These are phyloP conservation scores for Diaporthe sp. DNA, from an alignment of 2,329 filamentous ascomycete species.

Conservation along the genomic window DNA sequence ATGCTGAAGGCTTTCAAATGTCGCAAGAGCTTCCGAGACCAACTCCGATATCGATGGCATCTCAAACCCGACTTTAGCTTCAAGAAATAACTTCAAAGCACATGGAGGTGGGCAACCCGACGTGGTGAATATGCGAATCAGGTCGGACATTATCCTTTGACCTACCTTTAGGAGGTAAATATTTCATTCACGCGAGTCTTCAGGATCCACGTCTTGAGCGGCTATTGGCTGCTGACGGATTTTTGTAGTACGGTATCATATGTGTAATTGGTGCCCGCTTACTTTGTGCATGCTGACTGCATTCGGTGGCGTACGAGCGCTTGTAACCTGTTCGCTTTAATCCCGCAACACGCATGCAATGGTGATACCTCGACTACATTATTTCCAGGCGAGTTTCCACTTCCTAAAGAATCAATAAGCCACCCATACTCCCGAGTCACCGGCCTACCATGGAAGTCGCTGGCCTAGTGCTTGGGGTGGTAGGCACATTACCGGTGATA, in stretches of 20 bases:
- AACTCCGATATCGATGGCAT: not conserved
- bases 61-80: too few species aligned
- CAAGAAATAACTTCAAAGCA: not conserved
- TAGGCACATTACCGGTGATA: not conserved
- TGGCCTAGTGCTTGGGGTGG: not conserved
- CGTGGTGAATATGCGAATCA: not conserved
- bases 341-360: not conserved
- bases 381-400: not conserved
- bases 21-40: not conserved
- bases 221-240: not conserved
- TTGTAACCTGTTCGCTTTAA: not conserved
- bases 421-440: not conserved
- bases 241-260: not conserved
- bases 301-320: not conserved
- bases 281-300: not conserved
- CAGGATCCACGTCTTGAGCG: not conserved
- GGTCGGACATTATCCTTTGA: not conserved
- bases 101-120: not conserved
- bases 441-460: not conserved
- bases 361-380: not conserved
- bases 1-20: not conserved
- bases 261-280: not conserved
- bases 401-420: not conserved
- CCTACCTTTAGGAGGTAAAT: not conserved
- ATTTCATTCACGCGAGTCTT: not conserved